phyloP scores from a whole-genome alignment of 1,284 basidiomycete genomes.

The Hortiboletus rubellus region DNA sequence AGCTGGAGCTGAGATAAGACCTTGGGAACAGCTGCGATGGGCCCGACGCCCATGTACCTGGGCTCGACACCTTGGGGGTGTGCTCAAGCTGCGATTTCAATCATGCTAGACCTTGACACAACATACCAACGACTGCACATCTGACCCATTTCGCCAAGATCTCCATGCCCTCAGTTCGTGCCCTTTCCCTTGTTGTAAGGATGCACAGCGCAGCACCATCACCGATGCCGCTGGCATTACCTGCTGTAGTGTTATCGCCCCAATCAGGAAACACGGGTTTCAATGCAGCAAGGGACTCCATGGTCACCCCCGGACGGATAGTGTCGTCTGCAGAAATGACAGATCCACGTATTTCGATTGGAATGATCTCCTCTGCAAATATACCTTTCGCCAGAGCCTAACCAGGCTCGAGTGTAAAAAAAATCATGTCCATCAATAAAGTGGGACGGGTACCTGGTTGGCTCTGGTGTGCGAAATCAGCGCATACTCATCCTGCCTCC shows the following conservation, averaged over 20 bases:
- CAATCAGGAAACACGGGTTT: conserved; percentile 80
- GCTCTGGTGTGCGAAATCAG: conserved; percentile 81
- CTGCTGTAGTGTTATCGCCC: conserved; percentile 74
- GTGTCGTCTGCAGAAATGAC: conserved; percentile 75
- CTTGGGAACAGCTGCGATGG: conserved; percentile 83
- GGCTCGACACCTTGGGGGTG: conserved; percentile 70
- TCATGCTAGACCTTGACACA: conserved; percentile 1
- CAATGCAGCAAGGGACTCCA: conserved; percentile 63
- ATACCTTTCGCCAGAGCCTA: conserved; percentile 63
- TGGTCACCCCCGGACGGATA: conserved; percentile 75
- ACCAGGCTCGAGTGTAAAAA: not conserved
- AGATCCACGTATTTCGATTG: conserved; percentile 62
- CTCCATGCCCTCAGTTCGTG: conserved; percentile 82
- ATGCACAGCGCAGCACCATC: conserved; percentile 94
- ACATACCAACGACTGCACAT: conserved; percentile 75
- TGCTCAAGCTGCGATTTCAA: conserved; percentile 3
- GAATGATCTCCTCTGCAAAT: conserved; percentile 81
- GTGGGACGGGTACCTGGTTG: conserved; percentile 45
- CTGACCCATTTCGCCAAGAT: conserved; percentile 90
- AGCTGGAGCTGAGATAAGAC: conserved; percentile 74
- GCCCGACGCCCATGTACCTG: conserved; percentile 84
- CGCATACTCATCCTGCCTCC: conserved; percentile 81
- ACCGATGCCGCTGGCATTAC: conserved; percentile 92
- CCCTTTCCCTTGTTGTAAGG: conserved; percentile 80
- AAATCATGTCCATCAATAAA: not conserved